phyloP scores from a whole-genome alignment of 1,284 basidiomycete genomes.

The Cutaneotrichosporon cavernicola region DNA sequence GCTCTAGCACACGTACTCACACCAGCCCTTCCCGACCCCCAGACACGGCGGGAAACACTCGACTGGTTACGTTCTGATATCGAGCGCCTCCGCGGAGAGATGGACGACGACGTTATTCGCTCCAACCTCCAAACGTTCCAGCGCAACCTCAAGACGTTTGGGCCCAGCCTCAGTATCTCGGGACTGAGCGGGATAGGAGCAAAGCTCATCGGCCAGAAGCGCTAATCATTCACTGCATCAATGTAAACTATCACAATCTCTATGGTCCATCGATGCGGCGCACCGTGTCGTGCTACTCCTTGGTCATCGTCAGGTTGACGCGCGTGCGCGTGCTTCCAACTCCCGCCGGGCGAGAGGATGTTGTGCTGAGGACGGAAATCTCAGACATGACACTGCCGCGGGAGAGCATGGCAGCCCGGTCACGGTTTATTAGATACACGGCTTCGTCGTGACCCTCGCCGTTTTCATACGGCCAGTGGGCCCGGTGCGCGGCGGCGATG shows the following conservation, averaged over 20 bases:
- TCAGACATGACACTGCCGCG: conserved; percentile 1
- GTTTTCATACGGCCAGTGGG: background rate
- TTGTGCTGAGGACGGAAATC: background rate
- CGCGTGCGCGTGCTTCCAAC: conserved; percentile 5
- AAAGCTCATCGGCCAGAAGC: conserved; percentile 37
- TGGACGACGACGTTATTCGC: conserved; percentile 37
- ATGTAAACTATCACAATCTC: conserved; percentile 3
- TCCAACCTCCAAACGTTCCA: conserved; percentile 30
- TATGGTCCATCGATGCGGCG: background rate
- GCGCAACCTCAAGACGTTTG: conserved; percentile 40
- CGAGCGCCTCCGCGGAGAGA: conserved; percentile 38
- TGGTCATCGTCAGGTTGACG: background rate
- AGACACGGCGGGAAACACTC: conserved; percentile 49
- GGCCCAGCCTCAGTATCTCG: conserved; percentile 38
- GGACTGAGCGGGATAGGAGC: conserved; percentile 34
- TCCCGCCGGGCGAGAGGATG: background rate
- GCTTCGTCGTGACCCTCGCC: background rate
- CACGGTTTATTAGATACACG: background rate
- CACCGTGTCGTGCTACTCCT: background rate
- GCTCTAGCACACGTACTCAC: background rate
- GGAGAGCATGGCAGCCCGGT: conserved; percentile 3
- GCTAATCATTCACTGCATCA: background rate
- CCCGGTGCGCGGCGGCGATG: background rate
- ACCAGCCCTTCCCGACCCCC: conserved; percentile 47
- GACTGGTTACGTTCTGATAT: conserved; percentile 50